phyloP scores from a whole-genome alignment of 169 alveolate genomes.

The Babesia gibsoni region DNA sequence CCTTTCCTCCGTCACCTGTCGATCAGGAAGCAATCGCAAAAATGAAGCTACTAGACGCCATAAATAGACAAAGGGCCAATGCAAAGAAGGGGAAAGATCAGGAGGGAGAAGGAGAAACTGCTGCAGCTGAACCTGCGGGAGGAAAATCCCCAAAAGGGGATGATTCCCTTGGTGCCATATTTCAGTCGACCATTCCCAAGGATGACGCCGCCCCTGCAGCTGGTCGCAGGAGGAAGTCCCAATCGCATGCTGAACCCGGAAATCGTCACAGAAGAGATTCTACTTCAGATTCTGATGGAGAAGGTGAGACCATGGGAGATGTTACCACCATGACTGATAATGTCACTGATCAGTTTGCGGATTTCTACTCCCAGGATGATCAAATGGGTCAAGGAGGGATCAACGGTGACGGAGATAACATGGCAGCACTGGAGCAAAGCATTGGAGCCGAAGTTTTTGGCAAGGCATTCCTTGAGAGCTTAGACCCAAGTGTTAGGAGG shows the following conservation, averaged over 20 bases:
- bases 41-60: conserved; percentile 15
- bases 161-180: too few species aligned
- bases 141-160: neutral
- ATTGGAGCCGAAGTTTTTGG: conserved; percentile 32
- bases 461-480: conserved; percentile 37
- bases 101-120: neutral
- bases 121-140: neutral
- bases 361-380: too few species aligned
- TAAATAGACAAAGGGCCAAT: neutral
- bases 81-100: neutral
- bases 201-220: too few species aligned
- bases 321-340: too few species aligned
- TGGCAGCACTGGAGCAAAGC: conserved; percentile 25
- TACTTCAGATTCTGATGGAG: too few species aligned
- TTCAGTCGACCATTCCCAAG: too few species aligned
- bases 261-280: too few species aligned
- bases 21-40: conserved; percentile 5
- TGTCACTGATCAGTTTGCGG: too few species aligned
- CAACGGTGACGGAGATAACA: conserved; percentile 23
- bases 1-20: neutral
- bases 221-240: too few species aligned
- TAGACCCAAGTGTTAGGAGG: conserved; percentile 13
- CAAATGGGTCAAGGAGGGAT: too few species aligned
- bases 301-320: too few species aligned
- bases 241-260: too few species aligned